These are phyloP conservation scores for Herpetospermum pedunculosum DNA, from an alignment of 306 rosid genomes.

Conservation along the genomic window DNA sequence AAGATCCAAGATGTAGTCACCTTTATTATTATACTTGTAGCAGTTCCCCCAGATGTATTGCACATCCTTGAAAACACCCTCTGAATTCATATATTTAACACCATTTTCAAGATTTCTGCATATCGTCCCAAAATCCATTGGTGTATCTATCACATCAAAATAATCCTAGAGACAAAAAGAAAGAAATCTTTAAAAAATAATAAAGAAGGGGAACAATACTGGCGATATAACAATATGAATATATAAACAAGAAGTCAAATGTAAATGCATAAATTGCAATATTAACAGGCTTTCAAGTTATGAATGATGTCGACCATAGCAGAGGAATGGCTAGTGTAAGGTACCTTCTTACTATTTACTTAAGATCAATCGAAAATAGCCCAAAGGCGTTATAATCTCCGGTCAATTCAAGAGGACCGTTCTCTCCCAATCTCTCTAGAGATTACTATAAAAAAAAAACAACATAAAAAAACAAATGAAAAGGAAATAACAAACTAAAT, in stretches of 20 bases:
- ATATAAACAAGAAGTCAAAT: neutral
- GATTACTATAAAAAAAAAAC: too few species aligned
- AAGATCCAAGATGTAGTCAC: slow-evolving; percentile 95
- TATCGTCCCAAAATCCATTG: slow-evolving; percentile 96
- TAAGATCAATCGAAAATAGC: too few species aligned
- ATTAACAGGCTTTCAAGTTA: neutral
- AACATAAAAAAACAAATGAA: too few species aligned
- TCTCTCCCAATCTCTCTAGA: too few species aligned
- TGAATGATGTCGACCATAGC: neutral
- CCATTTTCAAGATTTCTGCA: slow-evolving; percentile 71
- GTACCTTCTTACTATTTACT: too few species aligned
- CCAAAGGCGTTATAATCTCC: too few species aligned
- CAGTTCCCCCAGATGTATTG: slow-evolving; percentile 90
- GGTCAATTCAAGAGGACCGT: too few species aligned
- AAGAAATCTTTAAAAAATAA: neutral
- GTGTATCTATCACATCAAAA: slow-evolving; percentile 88
- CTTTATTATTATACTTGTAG: slow-evolving; percentile 82
- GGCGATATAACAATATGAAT: neutral
- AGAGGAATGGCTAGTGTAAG: neutral
- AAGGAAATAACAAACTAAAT: too few species aligned
- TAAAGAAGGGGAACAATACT: neutral
- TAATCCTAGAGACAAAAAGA: slow-evolving; percentile 54
- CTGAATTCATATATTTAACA: slow-evolving; percentile 61
- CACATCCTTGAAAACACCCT: slow-evolving; percentile 77
- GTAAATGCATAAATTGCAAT: neutral